Conservation (phyloP, 208 protist species). For the Leishmania tropica region DNA sequence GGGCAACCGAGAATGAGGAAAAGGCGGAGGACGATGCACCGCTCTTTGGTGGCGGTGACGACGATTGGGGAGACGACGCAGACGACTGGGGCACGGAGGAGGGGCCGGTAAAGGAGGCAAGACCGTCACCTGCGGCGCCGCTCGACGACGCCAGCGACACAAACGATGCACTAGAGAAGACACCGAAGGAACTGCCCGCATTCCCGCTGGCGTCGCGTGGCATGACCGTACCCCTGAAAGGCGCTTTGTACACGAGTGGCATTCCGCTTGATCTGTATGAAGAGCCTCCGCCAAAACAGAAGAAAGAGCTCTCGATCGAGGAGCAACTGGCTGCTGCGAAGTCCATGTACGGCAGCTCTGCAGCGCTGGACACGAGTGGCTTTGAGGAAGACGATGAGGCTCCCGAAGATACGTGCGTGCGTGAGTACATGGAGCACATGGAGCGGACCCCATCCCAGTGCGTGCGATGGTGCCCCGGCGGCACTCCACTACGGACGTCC, state of each 20-base stretch:
- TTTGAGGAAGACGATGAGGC: constrained; percentile 81
- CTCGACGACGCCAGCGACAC: neutral
- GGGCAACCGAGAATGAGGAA: constrained; percentile 5
- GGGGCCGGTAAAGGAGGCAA: neutral
- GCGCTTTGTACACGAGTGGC: constrained; percentile 50
- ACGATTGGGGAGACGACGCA: constrained; percentile 47
- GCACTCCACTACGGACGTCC: constrained; percentile 60
- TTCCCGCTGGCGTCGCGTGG: constrained; percentile 40
- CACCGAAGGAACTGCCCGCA: constrained; percentile 11
- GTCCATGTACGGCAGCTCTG: constrained; percentile 59
- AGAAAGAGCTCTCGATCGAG: constrained; percentile 39
- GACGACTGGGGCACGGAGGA: constrained; percentile 8
- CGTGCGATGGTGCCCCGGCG: constrained; percentile 83
- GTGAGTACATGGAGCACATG: constrained; percentile 83
- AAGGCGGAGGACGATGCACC: constrained; percentile 21
- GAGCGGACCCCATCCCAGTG: constrained; percentile 76
- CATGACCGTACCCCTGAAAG: constrained; percentile 37
- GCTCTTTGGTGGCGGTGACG: constrained; percentile 57
- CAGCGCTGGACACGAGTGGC: constrained; percentile 54
- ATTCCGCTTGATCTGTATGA: constrained; percentile 72
- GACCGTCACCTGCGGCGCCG: neutral
- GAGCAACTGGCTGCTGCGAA: constrained; percentile 62
- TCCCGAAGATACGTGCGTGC: constrained; percentile 56
- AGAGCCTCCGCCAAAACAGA: constrained; percentile 40
- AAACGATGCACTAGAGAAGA: neutral